Evolutionary conservation across 2,329 filamentous ascomycete genomes (phyloP), one percentile per base, ranked within the genome.

Genomic region (Ceratocystis ficicola): DNA sequence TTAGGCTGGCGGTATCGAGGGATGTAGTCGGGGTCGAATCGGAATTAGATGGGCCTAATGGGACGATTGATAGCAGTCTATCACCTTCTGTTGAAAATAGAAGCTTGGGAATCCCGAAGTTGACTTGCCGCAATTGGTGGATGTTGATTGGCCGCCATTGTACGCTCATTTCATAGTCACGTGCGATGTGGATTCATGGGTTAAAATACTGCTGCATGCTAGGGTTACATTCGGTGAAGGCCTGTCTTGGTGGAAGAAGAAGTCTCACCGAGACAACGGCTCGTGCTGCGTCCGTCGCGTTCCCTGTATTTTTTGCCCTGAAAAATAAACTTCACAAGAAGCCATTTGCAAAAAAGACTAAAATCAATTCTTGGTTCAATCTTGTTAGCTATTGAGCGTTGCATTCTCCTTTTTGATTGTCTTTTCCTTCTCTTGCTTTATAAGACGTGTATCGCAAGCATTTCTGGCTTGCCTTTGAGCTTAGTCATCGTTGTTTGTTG

Each of bases 101-200:
- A n/a, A 55, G 52, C 30, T 64, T 48, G 22, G 46, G 30, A 55
- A n/a, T 64, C 48, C 36, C 22, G 46, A 57, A 15, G 64, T 41
- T 62, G 20, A 36, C 25, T 41, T 30, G 30, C 44, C 55, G 12
- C 41, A 65, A 61, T 65, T 61, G 64, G 48, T 5, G 8, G 28
- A 20, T n/a, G n/a, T 8, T 65, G 64, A 65, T 65, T 65, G 64
- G 64, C 41, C 36, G 28, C 12, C 30, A 36, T 32, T 41, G 30
- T 61, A 15, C 32, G 20, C 41, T 32, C 63, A 44, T 44, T 36
- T 5, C 17, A 1, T 8, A 22, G 4, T 64, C 63, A 64, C 63
- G 63, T 64, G 63, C 8, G 2, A 2, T 20, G n/a, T 12, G 5
- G 0, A 10, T 1, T 22, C 1, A 8, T 20, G 60, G 60, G 41